Evolutionary conservation across 345 rosid species (phyloP), one percentile per base, ranked within the genome.

Genomic region (Fremontodendron californicum): DNA sequence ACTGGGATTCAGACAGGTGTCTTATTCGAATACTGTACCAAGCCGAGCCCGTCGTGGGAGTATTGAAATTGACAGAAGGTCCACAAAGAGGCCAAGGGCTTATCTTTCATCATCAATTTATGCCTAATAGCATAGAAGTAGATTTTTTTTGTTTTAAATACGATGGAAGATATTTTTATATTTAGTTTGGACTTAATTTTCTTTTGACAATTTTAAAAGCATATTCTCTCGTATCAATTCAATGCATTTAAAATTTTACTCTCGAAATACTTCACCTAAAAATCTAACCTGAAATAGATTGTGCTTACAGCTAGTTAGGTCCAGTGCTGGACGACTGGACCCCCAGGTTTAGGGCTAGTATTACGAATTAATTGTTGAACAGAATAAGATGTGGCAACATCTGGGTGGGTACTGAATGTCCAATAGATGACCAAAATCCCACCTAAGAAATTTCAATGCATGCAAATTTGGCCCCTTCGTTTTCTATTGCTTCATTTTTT

Each of bases 391-490:
- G 27, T 75, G 69, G 73, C 51, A 48, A 81, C 21, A 65, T 65
- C 51, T 74, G 39, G 67, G 55, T 78, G 82, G 78, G 49, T 73
- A 78, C 71, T 57, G 25, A 77, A 37, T 69, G 35, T 49, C 74
- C 79, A 71, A 78, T 35, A 19, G 46, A 51, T 57, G 35, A 81
- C 75, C 77, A 64, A 78, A 73, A 61, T 65, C 64, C 55, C 66
- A 81, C 74, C 78, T 33, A 35, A 31, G 49, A 54, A 71, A 52
- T 11, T 3, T 40, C 58, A 72, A 25, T 12, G 25, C 63, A 25
- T 12, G 25, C 63, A 57, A 73, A 58, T 43, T 31, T 29, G 48
- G 58, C 23, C 52, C 54, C 19, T 60, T 61, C 9, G 19, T 33
- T 68, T 77, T 74, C 40, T 68, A 18, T 51, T 37, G 1, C 49